A percentile compares a stretch with the other conserved stretches of the same genome.
phyloP scores from a whole-genome alignment of 441 rosid genomes.

The Biscutella laevigata region DNA sequence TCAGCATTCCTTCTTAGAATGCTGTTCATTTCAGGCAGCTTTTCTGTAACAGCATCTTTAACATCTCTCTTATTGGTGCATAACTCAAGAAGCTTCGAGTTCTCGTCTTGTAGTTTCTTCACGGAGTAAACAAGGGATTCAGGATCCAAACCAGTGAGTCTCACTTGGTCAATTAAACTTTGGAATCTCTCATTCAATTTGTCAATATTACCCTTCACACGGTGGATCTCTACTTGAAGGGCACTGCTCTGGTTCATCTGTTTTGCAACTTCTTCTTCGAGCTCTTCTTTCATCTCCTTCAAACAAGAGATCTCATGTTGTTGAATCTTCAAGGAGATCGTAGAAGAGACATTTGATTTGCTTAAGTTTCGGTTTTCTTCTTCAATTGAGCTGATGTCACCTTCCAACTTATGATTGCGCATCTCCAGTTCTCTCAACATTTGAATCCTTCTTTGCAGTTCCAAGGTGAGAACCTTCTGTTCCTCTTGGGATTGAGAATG shows the following conservation, averaged over 20 bases:
- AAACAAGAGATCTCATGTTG: slow-evolving; percentile 42
- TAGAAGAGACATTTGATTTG: slow-evolving; percentile 42
- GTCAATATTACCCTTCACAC: slow-evolving; percentile 40
- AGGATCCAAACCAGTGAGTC: slow-evolving; percentile 46
- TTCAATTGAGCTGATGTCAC: slow-evolving; percentile 32
- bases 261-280: slow-evolving; percentile 41
- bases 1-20: slow-evolving; percentile 46
- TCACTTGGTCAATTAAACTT: slow-evolving; percentile 37
- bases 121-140: slow-evolving; percentile 37
- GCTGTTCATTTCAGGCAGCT: slow-evolving; percentile 40
- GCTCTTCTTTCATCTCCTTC: slow-evolving; percentile 50
- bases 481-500: slow-evolving; percentile 65
- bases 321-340: slow-evolving; percentile 34
- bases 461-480: slow-evolving; percentile 42
- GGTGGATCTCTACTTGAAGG: slow-evolving; percentile 43
- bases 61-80: slow-evolving; percentile 34
- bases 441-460: slow-evolving; percentile 51
- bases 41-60: slow-evolving; percentile 30
- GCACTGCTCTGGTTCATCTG: slow-evolving; percentile 38
- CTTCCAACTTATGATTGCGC: slow-evolving; percentile 39
- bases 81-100: slow-evolving; percentile 40
- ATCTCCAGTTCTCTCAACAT: slow-evolving; percentile 57
- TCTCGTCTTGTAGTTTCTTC: slow-evolving; percentile 50
- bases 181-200: slow-evolving; percentile 38
- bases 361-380: slow-evolving; percentile 40